phyloP scores from a whole-genome alignment of 495 filamentous ascomycete genomes.

The Penicillium canariense region DNA sequence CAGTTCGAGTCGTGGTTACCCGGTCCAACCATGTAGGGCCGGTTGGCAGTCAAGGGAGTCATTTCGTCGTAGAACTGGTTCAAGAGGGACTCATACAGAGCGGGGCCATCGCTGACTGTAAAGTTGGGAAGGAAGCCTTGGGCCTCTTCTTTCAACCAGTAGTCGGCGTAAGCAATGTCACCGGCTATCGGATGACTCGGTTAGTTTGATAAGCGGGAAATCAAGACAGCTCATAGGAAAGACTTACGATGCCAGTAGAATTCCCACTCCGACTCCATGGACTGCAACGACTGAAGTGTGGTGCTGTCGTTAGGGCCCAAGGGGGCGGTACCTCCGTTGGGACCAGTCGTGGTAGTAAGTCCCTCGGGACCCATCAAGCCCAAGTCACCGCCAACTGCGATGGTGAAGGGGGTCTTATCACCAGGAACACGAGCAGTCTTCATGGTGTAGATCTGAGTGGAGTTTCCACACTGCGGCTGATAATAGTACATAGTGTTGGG shows the following conservation, averaged over 20 bases:
- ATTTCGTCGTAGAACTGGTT: slow-evolving; percentile 46
- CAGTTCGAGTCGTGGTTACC: slow-evolving; percentile 48
- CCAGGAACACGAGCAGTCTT: slow-evolving; percentile 12
- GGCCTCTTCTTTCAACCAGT: slow-evolving; percentile 31
- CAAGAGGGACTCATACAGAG: slow-evolving; percentile 41
- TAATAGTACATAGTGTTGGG: slow-evolving; percentile 18
- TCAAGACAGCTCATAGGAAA: too few species aligned
- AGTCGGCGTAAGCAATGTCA: slow-evolving; percentile 46
- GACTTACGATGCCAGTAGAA: slow-evolving; percentile 14
- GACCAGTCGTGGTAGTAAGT: slow-evolving; percentile 9
- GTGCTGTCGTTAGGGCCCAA: slow-evolving; percentile 9
- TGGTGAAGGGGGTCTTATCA: slow-evolving; percentile 12
- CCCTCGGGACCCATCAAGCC: slow-evolving; percentile 14
- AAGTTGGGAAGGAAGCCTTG: slow-evolving; percentile 32
- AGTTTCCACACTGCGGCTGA: neutral
- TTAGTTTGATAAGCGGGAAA: too few species aligned
- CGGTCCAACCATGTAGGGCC: slow-evolving; percentile 44
- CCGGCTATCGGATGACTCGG: slow-evolving; percentile 13
- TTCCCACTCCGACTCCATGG: neutral
- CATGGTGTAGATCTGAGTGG: slow-evolving; percentile 6
- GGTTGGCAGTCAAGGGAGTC: slow-evolving; percentile 23
- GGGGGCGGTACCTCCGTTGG: neutral
- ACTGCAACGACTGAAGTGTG: slow-evolving; percentile 11
- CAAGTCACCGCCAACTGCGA: slow-evolving; percentile 14
- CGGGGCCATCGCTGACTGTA: slow-evolving; percentile 22